phyloP scores from a whole-genome alignment of 495 filamentous ascomycete genomes.

The Cenococcum geophilum region DNA sequence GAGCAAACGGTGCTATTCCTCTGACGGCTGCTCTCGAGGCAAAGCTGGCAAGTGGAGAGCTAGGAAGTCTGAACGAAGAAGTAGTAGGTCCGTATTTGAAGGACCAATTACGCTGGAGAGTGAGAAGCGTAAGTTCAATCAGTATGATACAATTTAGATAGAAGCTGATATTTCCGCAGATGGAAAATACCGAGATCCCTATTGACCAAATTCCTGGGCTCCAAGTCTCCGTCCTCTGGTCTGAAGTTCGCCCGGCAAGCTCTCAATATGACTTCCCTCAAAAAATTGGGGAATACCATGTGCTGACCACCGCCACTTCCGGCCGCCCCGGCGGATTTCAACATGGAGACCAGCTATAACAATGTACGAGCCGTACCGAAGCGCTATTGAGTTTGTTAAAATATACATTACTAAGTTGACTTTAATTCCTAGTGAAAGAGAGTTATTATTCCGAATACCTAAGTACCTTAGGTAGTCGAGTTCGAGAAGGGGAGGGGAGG shows the following conservation, averaged over 20 bases:
- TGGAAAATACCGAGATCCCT: slow-evolving; percentile 32
- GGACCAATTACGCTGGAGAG: slow-evolving; percentile 41
- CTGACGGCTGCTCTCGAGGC: slow-evolving; percentile 49
- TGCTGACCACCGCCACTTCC: slow-evolving; percentile 12
- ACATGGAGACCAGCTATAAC: slow-evolving; percentile 1
- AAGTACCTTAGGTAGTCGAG: too few relatives aligned
- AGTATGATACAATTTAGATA: not conserved
- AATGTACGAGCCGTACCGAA: not conserved
- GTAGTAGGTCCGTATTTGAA: slow-evolving; percentile 45
- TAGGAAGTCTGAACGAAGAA: slow-evolving; percentile 40
- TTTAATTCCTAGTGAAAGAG: not conserved
- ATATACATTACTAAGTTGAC: not conserved
- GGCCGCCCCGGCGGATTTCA: slow-evolving; percentile 14
- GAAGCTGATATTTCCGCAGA: slow-evolving; percentile 19
- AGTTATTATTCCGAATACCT: too few relatives aligned
- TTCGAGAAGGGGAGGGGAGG: too few relatives aligned
- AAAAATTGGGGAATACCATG: slow-evolving; percentile 9
- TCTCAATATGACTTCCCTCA: slow-evolving; percentile 19
- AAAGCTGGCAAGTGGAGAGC: slow-evolving; percentile 37
- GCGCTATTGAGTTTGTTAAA: too few relatives aligned
- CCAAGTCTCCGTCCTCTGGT: slow-evolving; percentile 36
- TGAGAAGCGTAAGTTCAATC: slow-evolving; percentile 31
- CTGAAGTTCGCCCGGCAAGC: slow-evolving; percentile 25
- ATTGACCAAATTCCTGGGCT: slow-evolving; percentile 34
- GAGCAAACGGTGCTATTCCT: slow-evolving; percentile 51